phyloP scores from a whole-genome alignment of 352 stramenopile species.

The Phytophthora quininea region DNA sequence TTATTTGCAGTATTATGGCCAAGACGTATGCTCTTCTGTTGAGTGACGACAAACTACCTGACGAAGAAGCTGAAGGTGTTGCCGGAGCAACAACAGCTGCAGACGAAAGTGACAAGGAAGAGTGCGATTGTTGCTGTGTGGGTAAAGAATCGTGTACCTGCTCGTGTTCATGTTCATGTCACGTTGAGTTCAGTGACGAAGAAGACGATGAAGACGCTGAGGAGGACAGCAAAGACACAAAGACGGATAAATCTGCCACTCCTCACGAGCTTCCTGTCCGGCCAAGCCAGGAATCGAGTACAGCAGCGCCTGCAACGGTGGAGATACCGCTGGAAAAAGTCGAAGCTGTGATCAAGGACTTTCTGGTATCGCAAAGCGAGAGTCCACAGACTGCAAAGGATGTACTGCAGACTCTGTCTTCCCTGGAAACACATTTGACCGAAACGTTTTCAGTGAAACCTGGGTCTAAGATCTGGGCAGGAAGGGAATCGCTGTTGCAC shows the following conservation, averaged over 20 bases:
- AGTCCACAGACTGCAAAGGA: slow-evolving; percentile 34
- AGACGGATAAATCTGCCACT: slow-evolving; percentile 4
- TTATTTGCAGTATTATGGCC: slow-evolving; percentile 84
- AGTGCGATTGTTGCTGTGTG: slow-evolving; percentile 82
- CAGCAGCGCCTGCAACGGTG: slow-evolving; percentile 20
- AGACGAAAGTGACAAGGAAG: slow-evolving; percentile 60
- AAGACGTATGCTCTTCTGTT: slow-evolving; percentile 82
- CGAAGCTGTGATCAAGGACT: slow-evolving; percentile 36
- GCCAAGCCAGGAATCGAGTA: slow-evolving; percentile 23
- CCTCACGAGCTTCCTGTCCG: slow-evolving; percentile 28
- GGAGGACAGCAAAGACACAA: slow-evolving; percentile 5
- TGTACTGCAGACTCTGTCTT: slow-evolving; percentile 43
- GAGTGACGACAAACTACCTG: slow-evolving; percentile 72
- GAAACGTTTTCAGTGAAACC: slow-evolving; percentile 23
- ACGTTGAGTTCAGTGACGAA: slow-evolving; percentile 69
- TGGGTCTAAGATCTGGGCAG: slow-evolving; percentile 21
- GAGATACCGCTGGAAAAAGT: slow-evolving; percentile 33
- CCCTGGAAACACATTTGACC: slow-evolving; percentile 39
- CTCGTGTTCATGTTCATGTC: slow-evolving; percentile 69
- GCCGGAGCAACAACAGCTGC: slow-evolving; percentile 8
- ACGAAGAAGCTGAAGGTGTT: slow-evolving; percentile 19
- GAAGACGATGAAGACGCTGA: slow-evolving; percentile 21
- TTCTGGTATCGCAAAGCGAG: slow-evolving; percentile 23
- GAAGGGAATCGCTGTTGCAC: slow-evolving; percentile 29
- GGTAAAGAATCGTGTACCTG: slow-evolving; percentile 63